phyloP scores from a whole-genome alignment of 1,139 yeast species.

The Geotrichum candidum region DNA sequence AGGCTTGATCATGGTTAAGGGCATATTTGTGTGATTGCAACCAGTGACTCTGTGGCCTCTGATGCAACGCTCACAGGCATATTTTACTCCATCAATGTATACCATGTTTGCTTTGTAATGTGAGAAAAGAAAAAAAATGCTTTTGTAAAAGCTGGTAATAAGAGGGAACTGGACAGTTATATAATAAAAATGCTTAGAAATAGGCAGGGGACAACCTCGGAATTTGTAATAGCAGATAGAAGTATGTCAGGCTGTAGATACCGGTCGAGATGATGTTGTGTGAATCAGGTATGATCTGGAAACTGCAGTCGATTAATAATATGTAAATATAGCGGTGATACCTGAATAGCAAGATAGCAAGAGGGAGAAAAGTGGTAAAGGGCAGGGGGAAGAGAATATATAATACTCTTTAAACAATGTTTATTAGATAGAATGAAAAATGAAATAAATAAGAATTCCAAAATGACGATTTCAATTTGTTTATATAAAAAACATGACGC shows the following conservation, averaged over 20 bases:
- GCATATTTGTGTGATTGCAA: slow-evolving; percentile 88
- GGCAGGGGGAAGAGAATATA: background rate
- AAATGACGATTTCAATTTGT: background rate
- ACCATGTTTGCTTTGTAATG: slow-evolving; percentile 52
- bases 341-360: background rate
- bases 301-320: background rate
- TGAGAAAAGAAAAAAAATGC: background rate
- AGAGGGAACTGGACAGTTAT: background rate
- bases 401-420: background rate
- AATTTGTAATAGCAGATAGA: background rate
- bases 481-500: background rate
- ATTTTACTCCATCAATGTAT: slow-evolving; percentile 81
- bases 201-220: background rate
- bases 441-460: background rate
- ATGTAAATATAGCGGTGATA: background rate
- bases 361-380: background rate
- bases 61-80: slow-evolving; percentile 94
- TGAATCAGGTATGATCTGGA: background rate
- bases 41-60: slow-evolving; percentile 94
- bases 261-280: background rate
- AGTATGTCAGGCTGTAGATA: background rate
- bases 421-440: background rate
- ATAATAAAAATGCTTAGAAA: background rate
- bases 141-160: background rate
- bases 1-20: slow-evolving; percentile 86